Evolutionary conservation across 2,329 filamentous ascomycete species (phyloP).

Genomic region (Colletotrichum cordylinicola): DNA sequence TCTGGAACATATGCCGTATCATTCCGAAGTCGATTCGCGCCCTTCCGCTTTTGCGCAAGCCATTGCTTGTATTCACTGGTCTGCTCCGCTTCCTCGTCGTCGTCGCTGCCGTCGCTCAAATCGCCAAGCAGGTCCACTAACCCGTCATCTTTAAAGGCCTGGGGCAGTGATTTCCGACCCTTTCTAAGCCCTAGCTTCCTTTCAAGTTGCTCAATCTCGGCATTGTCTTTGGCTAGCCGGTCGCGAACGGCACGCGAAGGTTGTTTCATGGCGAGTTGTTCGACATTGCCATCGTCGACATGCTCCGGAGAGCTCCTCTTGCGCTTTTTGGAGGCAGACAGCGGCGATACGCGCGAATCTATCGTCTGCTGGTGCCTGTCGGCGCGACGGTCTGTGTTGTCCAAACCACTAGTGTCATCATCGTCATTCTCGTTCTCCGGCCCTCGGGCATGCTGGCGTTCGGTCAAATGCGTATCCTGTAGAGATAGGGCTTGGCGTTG

Average conservation of each 20-base stretch:
- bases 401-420: slow-evolving; percentile 24
- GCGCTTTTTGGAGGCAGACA: not conserved
- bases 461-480: slow-evolving; percentile 27
- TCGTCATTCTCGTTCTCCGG: slow-evolving; percentile 29
- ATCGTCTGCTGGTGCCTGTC: not conserved
- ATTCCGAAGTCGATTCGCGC: slow-evolving; percentile 36
- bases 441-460: slow-evolving; percentile 22
- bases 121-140: slow-evolving; percentile 79
- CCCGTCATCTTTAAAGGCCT: slow-evolving; percentile 81
- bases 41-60: slow-evolving; percentile 63
- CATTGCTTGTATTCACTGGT: slow-evolving; percentile 65
- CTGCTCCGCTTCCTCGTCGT: slow-evolving; percentile 57
- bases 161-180: slow-evolving; percentile 74
- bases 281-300: slow-evolving; percentile 27
- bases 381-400: not conserved
- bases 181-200: slow-evolving; percentile 84
- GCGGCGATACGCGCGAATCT: not conserved
- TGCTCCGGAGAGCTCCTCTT: slow-evolving; percentile 20
- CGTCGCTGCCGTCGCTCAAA: slow-evolving; percentile 45
- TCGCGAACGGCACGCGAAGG: slow-evolving; percentile 50
- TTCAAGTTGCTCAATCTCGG: slow-evolving; percentile 86
- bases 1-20: not conserved
- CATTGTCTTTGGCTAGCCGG: slow-evolving; percentile 80
- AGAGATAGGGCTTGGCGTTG: slow-evolving; percentile 28
- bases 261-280: not conserved